Evolutionary conservation across 1,284 basidiomycete species (phyloP), one percentile per base, ranked within the genome.

Genomic region (Coniferiporia weirii): DNA sequence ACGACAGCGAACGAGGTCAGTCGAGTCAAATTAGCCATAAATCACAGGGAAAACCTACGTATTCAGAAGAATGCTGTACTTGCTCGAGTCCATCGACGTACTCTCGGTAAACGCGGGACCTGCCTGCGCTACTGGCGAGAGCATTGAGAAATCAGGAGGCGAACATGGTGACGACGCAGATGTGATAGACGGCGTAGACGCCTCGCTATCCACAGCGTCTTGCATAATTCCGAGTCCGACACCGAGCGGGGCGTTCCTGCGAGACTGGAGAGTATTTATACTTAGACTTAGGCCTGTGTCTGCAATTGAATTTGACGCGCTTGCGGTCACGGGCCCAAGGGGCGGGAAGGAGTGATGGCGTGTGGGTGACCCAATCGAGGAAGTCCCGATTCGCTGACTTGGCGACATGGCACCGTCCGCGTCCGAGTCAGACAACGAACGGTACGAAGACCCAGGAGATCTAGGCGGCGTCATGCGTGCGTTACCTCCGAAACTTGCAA

Each of bases 11-110:
- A 10, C 15, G 2, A 12, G 8, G 38, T 40, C 12, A 40, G 15
- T 7, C 38, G 38, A 40, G 15, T 12, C 27, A 52, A 43, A 45
- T 12, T 57, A 52, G 40, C 6, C 10, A 54, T 47, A 44, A 53
- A 45, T 35, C 47, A 54, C 0, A 3, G 34, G 50, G 47, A 27
- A 61, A 27, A 76, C 84, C 62, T 64, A 88, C 87, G 76, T 81
- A 68, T 80, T 80, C 63, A 90, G 68, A 64, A 89, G 83, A 60
- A 81, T 78, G 61, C 75, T 76, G 66, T 89, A 89, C 64, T 75
- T 73, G 40, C 75, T 68, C 27, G 63, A 50, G 43, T 65, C 66
- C 10, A 65, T 57, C 17, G 54, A 38, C 17, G 54, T 44, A 27
- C 60, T 60, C 12, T 66, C 67, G 15, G 57, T 43, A 15, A 64